Percentiles rank a stretch among this genome's conserved stretches.
phyloP scores from a whole-genome alignment of 106 monocot species.

The Phalaenopsis aphrodite region DNA sequence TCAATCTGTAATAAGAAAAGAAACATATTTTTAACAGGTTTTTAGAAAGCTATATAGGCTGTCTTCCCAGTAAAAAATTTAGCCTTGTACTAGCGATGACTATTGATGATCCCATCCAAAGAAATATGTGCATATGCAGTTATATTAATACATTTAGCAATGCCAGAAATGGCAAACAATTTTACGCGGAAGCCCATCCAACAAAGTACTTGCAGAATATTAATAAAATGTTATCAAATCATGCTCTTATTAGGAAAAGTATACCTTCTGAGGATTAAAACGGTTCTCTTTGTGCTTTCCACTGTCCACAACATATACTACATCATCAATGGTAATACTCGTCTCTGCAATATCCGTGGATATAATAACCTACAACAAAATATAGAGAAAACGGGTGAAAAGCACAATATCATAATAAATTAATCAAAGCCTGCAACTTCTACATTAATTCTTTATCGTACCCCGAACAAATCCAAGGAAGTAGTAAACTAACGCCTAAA shows the following conservation, averaged over 20 bases:
- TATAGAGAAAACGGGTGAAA: background rate
- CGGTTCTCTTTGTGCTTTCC: constrained; percentile 97
- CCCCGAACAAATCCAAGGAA: background rate
- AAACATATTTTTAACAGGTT: background rate
- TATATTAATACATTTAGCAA: background rate
- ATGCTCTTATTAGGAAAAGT: constrained; percentile 1
- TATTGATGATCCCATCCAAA: background rate
- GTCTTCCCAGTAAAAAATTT: background rate
- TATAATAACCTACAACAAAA: constrained; percentile 62
- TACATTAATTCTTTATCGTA: background rate
- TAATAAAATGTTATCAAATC: background rate
- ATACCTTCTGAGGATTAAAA: constrained; percentile 84
- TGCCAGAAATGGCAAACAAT: background rate
- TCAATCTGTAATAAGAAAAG: background rate
- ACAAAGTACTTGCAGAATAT: constrained; percentile 1
- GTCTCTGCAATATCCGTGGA: constrained; percentile 97
- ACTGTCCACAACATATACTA: constrained; percentile 85
- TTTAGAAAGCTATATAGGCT: background rate
- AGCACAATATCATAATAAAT: background rate
- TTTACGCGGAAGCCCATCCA: background rate
- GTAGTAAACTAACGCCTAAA: background rate
- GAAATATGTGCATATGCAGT: background rate
- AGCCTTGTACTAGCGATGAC: background rate
- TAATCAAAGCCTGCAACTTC: background rate
- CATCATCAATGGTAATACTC: constrained; percentile 96